These are phyloP conservation scores for Yamadazyma philogaea DNA, from an alignment of 805 yeast species.

Conservation along the genomic window DNA sequence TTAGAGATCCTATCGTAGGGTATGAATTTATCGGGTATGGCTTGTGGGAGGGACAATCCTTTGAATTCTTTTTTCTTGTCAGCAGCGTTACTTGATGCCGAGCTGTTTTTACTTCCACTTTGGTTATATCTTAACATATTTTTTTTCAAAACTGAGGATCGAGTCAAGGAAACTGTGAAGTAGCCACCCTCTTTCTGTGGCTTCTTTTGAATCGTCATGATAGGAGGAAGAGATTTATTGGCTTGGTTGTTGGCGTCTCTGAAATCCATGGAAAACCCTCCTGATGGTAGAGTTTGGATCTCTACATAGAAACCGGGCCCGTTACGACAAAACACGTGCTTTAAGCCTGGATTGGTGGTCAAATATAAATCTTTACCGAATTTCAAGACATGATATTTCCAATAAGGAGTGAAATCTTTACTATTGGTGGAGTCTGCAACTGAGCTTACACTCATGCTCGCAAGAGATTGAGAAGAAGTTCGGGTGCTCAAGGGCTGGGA, in stretches of 20 bases:
- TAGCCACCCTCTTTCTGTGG: conserved; percentile 27
- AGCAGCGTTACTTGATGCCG: conserved; percentile 1
- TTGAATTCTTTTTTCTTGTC: conserved; percentile 15
- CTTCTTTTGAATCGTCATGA: conserved; percentile 26
- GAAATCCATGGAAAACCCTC: conserved; percentile 28
- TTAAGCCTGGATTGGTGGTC: conserved; percentile 63
- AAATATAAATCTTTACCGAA: conserved; percentile 55
- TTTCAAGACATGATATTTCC: conserved; percentile 63
- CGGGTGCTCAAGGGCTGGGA: neutral
- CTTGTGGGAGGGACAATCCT: conserved; percentile 24
- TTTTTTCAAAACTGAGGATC: conserved; percentile 13
- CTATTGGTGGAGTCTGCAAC: conserved; percentile 6
- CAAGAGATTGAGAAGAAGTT: conserved; percentile 2
- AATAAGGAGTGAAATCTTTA: conserved; percentile 32
- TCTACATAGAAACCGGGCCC: conserved; percentile 64
- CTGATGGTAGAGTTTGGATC: conserved; percentile 16
- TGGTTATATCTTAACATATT: conserved; percentile 8
- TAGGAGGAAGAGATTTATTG: conserved; percentile 19
- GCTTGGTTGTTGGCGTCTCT: conserved; percentile 18
- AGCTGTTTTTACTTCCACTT: conserved; percentile 2
- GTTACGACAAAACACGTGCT: conserved; percentile 55
- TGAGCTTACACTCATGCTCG: neutral
- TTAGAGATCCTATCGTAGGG: conserved; percentile 20
- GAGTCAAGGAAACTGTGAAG: conserved; percentile 24
- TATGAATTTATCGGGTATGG: conserved; percentile 20